These are phyloP conservation scores for Leptosphaerulina australis DNA, from an alignment of 2,329 filamentous ascomycete species.

Conservation along the genomic window DNA sequence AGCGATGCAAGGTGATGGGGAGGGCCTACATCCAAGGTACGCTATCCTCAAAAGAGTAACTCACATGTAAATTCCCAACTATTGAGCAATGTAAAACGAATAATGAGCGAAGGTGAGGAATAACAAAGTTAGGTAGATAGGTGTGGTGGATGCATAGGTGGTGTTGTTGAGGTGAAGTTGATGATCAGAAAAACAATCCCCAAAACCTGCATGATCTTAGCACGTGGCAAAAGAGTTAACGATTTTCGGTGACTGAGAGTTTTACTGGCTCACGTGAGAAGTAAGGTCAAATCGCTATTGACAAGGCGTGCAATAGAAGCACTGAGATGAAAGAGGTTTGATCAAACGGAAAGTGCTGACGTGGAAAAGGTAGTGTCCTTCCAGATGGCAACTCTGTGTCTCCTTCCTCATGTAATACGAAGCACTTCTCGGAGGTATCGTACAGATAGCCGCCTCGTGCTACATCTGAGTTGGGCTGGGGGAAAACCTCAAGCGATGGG, in stretches of 20 bases:
- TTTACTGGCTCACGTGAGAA: not conserved
- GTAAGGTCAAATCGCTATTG: not conserved
- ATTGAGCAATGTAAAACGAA: not conserved
- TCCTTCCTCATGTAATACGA: conserved; percentile 11
- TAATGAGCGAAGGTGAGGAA: not conserved
- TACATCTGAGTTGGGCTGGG: not conserved
- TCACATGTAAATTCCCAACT: not conserved
- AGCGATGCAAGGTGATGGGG: conserved; percentile 4
- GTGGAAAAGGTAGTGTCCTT: conserved; percentile 13
- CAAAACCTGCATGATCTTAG: not conserved
- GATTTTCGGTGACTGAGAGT: not conserved
- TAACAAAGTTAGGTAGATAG: not conserved
- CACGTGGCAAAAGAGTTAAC: not conserved
- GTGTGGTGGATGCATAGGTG: not conserved
- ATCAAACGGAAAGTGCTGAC: conserved; percentile 15
- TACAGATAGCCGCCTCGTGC: conserved; percentile 3
- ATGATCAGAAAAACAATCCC: not conserved
- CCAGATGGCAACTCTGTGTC: conserved; percentile 9
- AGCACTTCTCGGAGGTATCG: not conserved
- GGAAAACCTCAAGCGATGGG: not conserved
- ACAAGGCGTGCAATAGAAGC: not conserved
- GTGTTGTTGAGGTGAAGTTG: not conserved
- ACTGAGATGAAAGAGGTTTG: not conserved
- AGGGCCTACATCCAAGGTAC: not conserved
- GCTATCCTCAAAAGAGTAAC: not conserved